phyloP scores from a whole-genome alignment of 2,329 filamentous ascomycete species.

The Xylariaceae sp. region DNA sequence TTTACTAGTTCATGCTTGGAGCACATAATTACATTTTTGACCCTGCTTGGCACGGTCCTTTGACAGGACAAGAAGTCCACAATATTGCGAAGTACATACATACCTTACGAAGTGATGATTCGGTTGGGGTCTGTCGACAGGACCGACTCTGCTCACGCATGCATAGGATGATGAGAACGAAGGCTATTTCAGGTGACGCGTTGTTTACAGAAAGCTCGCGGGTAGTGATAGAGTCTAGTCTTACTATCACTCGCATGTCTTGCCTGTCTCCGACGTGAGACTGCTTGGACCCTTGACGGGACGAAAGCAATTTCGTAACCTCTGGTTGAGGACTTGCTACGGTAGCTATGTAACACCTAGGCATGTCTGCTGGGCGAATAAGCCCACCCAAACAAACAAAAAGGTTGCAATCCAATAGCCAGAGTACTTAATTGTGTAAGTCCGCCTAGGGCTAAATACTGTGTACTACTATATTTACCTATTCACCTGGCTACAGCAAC shows the following conservation, averaged over 20 bases:
- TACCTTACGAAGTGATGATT: conserved; percentile 2
- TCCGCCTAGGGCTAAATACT: no score
- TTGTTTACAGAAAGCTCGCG: not conserved
- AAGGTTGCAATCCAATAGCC: no score
- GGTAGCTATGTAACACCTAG: no score
- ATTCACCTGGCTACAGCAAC: no score
- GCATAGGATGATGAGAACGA: not conserved
- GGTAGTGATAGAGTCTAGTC: not conserved
- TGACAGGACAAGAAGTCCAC: not conserved
- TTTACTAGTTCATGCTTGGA: not conserved
- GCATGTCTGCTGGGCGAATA: no score
- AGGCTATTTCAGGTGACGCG: not conserved
- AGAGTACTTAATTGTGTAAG: no score
- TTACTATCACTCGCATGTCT: not conserved
- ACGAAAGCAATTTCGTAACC: no score
- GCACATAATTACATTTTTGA: not conserved
- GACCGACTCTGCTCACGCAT: not conserved
- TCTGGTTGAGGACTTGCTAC: no score
- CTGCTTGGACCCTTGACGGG: no score
- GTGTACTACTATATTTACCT: no score
- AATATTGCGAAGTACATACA: conserved; percentile 4
- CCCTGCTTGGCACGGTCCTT: not conserved
- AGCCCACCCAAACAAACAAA: no score
- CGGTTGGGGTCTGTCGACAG: not conserved
- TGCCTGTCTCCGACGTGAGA: not conserved